Percentiles rank a stretch among this genome's conserved stretches.
phyloP scores from a whole-genome alignment of 1,284 basidiomycete species.

The Ganoderma boninense region DNA sequence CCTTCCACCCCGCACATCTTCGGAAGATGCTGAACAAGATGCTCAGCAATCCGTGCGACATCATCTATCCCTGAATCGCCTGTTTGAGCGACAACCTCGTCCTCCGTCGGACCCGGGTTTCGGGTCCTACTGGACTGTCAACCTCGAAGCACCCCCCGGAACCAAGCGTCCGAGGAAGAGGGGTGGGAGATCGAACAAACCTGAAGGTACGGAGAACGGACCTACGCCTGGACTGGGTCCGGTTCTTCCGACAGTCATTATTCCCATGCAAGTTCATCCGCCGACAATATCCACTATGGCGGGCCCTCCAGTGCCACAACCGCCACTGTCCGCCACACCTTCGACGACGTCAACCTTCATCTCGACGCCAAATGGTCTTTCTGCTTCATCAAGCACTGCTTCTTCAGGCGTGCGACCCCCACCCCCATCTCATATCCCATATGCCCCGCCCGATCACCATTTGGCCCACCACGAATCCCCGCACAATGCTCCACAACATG shows the following conservation, averaged over 20 bases:
- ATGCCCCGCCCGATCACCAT: conserved; percentile 20
- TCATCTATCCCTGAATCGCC: conserved; percentile 78
- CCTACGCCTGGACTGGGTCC: conserved; percentile 21
- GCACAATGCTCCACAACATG: conserved; percentile 20
- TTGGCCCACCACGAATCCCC: conserved; percentile 9
- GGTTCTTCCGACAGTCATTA: conserved; percentile 20
- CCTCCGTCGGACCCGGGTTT: conserved; percentile 84
- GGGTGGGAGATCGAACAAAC: conserved; percentile 61
- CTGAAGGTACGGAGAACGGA: conserved; percentile 40
- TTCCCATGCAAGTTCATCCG: conserved; percentile 25
- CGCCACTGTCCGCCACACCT: conserved; percentile 26
- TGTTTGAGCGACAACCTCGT: conserved; percentile 80
- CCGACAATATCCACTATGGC: conserved; percentile 18
- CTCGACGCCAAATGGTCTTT: conserved; percentile 21
- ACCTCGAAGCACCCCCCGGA: conserved; percentile 78
- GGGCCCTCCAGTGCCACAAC: conserved; percentile 23
- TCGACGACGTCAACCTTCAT: conserved; percentile 23
- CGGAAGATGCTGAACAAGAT: conserved; percentile 27
- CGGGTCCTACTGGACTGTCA: conserved; percentile 87
- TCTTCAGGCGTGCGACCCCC: conserved; percentile 23
- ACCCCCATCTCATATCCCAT: conserved; percentile 10
- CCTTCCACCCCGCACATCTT: conserved; percentile 12
- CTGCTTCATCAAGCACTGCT: conserved; percentile 22
- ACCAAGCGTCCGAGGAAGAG: conserved; percentile 84
- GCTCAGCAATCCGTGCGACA: conserved; percentile 83